A percentile compares a stretch with the other conserved stretches of the same genome.
These are phyloP conservation scores for Immersiella caudata DNA, from an alignment of 495 filamentous ascomycete genomes.

Conservation along the genomic window DNA sequence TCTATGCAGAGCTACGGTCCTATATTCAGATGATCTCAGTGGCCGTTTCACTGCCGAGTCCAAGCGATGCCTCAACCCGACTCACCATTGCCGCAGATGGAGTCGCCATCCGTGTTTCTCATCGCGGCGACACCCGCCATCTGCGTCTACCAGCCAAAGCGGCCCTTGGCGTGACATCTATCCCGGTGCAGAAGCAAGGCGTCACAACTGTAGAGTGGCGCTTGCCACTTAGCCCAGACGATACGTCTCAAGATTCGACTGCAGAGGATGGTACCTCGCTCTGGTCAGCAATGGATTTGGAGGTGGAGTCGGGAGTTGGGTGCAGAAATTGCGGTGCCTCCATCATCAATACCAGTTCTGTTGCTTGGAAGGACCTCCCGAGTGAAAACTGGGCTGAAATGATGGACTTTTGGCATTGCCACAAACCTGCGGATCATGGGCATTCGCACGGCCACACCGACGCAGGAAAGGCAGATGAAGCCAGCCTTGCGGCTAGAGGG, in stretches of 20 bases:
- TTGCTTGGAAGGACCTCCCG: conserved; percentile 89
- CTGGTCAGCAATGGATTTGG: conserved; percentile 74
- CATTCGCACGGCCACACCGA: conserved; percentile 32
- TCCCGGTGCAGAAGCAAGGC: conserved; percentile 38
- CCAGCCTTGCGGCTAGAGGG: conserved; percentile 61
- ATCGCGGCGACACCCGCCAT: conserved; percentile 55
- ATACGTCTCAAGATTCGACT: conserved; percentile 29
- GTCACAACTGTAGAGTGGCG: conserved; percentile 66
- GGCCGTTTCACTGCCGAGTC: conserved; percentile 64
- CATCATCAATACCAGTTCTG: conserved; percentile 51
- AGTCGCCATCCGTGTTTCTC: conserved; percentile 53
- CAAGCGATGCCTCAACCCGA: conserved; percentile 48
- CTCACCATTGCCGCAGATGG: conserved; percentile 55
- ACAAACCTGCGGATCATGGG: conserved; percentile 68
- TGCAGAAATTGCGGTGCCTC: conserved; percentile 64
- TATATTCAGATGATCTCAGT: conserved; percentile 86
- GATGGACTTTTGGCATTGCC: conserved; percentile 99
- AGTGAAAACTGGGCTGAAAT: conserved; percentile 99
- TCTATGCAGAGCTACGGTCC: conserved; percentile 86
- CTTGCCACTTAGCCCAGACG: conserved; percentile 53
- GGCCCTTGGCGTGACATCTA: conserved; percentile 38
- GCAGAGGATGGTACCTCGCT: conserved; percentile 47
- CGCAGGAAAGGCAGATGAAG: conserved; percentile 39
- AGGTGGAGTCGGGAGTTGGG: conserved; percentile 52
- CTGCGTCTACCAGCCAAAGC: conserved; percentile 70